These are phyloP conservation scores for Rosa multiflora DNA, from an alignment of 306 rosid species.

Conservation along the genomic window DNA sequence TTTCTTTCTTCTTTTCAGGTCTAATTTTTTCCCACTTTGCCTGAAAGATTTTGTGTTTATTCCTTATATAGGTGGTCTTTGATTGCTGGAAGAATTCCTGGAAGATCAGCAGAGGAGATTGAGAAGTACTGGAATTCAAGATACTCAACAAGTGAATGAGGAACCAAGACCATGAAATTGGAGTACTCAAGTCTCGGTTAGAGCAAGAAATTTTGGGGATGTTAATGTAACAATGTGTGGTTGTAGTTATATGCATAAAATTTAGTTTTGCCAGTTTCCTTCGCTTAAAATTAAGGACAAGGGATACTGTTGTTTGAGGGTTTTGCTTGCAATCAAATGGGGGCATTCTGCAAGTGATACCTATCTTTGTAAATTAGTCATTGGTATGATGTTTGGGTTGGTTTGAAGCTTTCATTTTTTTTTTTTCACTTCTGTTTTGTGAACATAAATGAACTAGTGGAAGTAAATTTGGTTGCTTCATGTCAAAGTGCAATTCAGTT, in stretches of 20 bases:
- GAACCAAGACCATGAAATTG: background rate
- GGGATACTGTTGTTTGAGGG: slow-evolving; percentile 18
- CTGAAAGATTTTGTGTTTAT: background rate
- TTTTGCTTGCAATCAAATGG: slow-evolving; percentile 22
- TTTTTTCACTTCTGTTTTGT: background rate
- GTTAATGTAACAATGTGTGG: slow-evolving; percentile 19
- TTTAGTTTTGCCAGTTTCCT: slow-evolving; percentile 17
- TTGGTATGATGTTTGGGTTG: slow-evolving; percentile 19
- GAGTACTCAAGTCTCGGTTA: slow-evolving; percentile 9
- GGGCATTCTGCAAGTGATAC: slow-evolving; percentile 19
- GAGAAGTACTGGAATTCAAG: slow-evolving; percentile 82
- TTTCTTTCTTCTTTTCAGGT: background rate
- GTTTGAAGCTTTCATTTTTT: background rate
- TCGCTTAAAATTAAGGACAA: background rate
- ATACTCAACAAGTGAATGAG: slow-evolving; percentile 57
- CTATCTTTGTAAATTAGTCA: slow-evolving; percentile 27
- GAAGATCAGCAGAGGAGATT: slow-evolving; percentile 96
- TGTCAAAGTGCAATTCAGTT: background rate
- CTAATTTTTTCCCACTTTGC: background rate
- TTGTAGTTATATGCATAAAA: slow-evolving; percentile 16
- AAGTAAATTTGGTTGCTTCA: slow-evolving; percentile 10
- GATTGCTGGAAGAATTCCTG: slow-evolving; percentile 97
- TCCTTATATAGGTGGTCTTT: slow-evolving; percentile 64
- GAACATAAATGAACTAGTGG: background rate
- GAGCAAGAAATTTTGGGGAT: slow-evolving; percentile 39